Evolutionary conservation across 306 rosid genomes (phyloP), one percentile per base, ranked within the genome.

Genomic region (Urtica urens): DNA sequence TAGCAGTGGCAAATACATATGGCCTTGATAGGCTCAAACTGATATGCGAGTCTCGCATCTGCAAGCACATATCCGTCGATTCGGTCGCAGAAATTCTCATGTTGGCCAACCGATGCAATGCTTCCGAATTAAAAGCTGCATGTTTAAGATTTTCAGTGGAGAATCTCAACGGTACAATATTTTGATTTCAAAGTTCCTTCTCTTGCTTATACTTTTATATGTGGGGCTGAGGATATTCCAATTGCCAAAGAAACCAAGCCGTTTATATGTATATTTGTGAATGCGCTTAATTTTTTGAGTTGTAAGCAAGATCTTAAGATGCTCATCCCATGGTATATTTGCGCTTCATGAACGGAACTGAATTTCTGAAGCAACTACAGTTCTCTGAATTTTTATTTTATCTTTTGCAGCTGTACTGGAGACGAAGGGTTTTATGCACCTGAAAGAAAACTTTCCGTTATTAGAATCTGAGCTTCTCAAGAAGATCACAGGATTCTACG

Each of bases 31-130:
- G 99, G 76, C 95, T 90, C 28, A 60, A 78, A 68, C 53, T 79
- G 77, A 77, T 81, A 92, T 90, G 99, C 16, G 99, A 90, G 68
- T 85, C 99, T 49, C 92, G 77, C 67, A 78, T 90, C 46, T 90
- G 99, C 78, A 81, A 80, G 75, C 87, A 79, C 57, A 79, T 90
- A 59, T 79, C 95, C 27, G 83, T 85, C 28, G 78, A 81, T 55
- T 85, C 95, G 39, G 95, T 90, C 57, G 87, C 94, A 60, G 78
- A 79, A 67, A 79, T 90, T 33, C 77, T 85, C 52, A 87, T 87
- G 62, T 80, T 90, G 66, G 99, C 99, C 14, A 95, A 85, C 57
- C 81, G 76, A 41, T 71, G 76, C 71, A 80, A 70, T 37, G 95
- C 95, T n/a, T 58, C 93, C 11, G 95, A 90, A 25, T 64, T 90